Evolutionary conservation across 169 alveolate species (phyloP).

Genomic region (Babesia bovis): DNA sequence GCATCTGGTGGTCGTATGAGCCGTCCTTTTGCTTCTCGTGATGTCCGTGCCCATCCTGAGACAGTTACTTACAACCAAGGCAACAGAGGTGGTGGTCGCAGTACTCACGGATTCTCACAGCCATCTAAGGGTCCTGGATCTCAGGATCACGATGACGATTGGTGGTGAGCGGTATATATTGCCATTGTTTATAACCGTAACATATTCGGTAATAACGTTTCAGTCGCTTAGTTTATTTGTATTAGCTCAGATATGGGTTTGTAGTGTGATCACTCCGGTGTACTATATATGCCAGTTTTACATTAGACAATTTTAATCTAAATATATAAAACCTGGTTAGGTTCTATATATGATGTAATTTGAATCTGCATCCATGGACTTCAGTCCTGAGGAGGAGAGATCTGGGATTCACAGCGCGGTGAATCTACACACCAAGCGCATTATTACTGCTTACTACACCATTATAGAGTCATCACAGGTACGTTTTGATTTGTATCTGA

Average conservation of each 20-base stretch:
- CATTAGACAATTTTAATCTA: too few species aligned
- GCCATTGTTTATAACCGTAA: neutral
- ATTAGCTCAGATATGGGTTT: too few species aligned
- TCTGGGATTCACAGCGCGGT: constrained; percentile 59
- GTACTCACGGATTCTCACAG: constrained; percentile 8
- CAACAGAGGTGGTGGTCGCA: constrained; percentile 4
- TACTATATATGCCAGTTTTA: too few species aligned
- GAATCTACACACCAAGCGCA: constrained; percentile 56
- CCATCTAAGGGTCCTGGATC: constrained; percentile 23
- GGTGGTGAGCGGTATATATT: constrained; percentile 45
- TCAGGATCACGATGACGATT: constrained; percentile 64
- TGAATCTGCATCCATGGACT: constrained; percentile 47
- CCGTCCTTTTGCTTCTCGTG: constrained; percentile 34
- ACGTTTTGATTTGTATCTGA: neutral
- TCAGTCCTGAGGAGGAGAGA: constrained; percentile 61
- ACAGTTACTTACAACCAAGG: constrained; percentile 49
- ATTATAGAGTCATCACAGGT: constrained; percentile 63
- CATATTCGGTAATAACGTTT: neutral
- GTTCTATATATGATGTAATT: too few species aligned
- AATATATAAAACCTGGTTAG: too few species aligned
- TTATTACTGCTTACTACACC: constrained; percentile 57
- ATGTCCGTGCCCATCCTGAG: constrained; percentile 49
- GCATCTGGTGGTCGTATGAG: constrained; percentile 22
- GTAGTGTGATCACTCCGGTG: too few species aligned
- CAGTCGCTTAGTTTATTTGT: too few species aligned